Evolutionary conservation across 768 basidiomycete species (phyloP).

Genomic region (Boletus patriciae): DNA sequence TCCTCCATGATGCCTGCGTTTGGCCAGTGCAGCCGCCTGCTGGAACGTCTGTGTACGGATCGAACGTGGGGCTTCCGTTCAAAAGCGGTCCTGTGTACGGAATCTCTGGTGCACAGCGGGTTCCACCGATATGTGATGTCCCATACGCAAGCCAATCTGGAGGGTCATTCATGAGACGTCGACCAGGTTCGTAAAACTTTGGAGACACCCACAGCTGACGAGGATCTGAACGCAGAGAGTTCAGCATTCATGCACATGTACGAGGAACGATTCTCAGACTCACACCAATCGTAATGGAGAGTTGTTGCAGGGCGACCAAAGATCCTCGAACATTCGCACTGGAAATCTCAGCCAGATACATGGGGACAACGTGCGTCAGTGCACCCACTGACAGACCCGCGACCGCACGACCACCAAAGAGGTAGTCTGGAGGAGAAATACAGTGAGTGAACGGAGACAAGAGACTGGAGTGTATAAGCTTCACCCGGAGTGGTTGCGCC

Average conservation of each 20-base stretch:
- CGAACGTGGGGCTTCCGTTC: conserved; percentile 32
- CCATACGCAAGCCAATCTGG: conserved; percentile 35
- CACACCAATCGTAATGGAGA: conserved; percentile 38
- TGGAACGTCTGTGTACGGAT: conserved; percentile 32
- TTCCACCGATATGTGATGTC: conserved; percentile 36
- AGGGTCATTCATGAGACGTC: background rate
- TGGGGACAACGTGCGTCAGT: conserved; percentile 28
- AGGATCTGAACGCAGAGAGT: conserved; percentile 21
- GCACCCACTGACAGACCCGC: conserved; percentile 19
- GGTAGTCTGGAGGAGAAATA: conserved; percentile 16
- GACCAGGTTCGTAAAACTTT: background rate
- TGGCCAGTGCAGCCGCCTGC: conserved; percentile 33
- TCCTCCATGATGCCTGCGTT: conserved; percentile 35
- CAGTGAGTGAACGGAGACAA: background rate
- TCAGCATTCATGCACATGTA: background rate
- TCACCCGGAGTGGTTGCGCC: conserved; percentile 29
- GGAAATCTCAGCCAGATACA: conserved; percentile 41
- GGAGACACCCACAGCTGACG: conserved; percentile 30
- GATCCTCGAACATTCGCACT: conserved; percentile 40
- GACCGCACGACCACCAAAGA: conserved; percentile 32
- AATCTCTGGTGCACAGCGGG: conserved; percentile 29
- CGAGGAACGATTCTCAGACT: conserved; percentile 4
- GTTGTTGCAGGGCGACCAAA: conserved; percentile 37
- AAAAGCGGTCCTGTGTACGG: conserved; percentile 32
- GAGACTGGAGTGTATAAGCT: background rate